Percentiles rank a stretch among this genome's conserved stretches.
Conservation (phyloP, 345 rosid genomes). For the Eucalyptus fibrosa region DNA sequence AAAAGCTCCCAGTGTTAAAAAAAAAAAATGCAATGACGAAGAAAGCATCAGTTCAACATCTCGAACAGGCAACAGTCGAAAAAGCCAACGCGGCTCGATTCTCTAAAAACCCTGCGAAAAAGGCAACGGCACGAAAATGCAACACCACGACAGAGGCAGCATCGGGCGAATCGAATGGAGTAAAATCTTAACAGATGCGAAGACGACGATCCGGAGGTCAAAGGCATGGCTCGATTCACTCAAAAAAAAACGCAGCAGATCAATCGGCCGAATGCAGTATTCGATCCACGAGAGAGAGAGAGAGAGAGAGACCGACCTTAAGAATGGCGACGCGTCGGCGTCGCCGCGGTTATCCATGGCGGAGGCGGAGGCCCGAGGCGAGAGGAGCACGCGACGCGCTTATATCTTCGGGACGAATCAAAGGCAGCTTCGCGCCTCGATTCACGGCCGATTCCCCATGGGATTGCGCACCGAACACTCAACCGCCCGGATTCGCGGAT, state of each 20-base stretch:
- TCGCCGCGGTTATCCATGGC: conserved; percentile 21
- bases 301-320: conserved; percentile 7
- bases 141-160: neutral
- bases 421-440: neutral
- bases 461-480: neutral
- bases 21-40: neutral
- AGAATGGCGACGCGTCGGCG: conserved; percentile 3
- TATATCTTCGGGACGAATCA: neutral
- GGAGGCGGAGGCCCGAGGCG: neutral
- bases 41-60: neutral
- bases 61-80: neutral
- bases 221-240: neutral
- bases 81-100: neutral
- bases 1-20: neutral
- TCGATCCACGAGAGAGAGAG: neutral
- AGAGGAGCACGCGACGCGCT: neutral
- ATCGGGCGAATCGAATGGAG: neutral
- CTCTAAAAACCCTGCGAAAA: neutral
- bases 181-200: neutral
- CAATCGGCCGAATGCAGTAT: neutral
- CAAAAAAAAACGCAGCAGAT: neutral
- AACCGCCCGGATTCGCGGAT: neutral
- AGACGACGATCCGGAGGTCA: neutral
- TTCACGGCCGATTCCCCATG: neutral
- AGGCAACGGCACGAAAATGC: neutral